phyloP scores from a whole-genome alignment of 108 stramenopile genomes.

The Pseudonitzschia pungens region DNA sequence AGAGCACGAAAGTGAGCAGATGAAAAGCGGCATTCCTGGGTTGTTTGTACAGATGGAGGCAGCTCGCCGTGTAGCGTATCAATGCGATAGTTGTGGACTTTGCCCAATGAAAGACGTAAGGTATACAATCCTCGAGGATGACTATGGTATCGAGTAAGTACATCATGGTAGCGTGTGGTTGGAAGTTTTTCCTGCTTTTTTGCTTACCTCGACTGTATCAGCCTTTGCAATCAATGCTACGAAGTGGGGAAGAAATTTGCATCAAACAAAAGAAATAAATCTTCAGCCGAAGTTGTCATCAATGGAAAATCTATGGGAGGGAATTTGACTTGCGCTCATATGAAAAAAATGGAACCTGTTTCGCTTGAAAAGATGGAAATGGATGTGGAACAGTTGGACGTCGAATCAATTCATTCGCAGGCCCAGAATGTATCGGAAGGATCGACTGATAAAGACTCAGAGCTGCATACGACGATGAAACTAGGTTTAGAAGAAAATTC shows the following conservation, averaged over 20 bases:
- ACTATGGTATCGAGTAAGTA: conserved; percentile 57
- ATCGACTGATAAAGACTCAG: conserved; percentile 25
- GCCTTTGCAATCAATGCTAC: conserved; percentile 66
- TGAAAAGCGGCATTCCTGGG: neutral
- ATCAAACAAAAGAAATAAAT: conserved; percentile 24
- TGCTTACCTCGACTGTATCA: conserved; percentile 15
- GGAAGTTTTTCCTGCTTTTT: neutral
- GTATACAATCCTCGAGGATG: conserved; percentile 58
- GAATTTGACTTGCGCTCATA: conserved; percentile 56
- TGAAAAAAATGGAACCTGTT: conserved; percentile 67
- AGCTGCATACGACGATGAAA: conserved; percentile 25
- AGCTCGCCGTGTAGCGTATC: conserved; percentile 40
- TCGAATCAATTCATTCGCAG: conserved; percentile 15
- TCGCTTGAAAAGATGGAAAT: conserved; percentile 41
- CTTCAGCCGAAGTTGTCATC: conserved; percentile 49
- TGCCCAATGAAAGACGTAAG: conserved; percentile 64
- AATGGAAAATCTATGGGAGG: conserved; percentile 42
- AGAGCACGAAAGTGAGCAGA: conserved; percentile 6
- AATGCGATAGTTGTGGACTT: conserved; percentile 70
- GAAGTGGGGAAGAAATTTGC: conserved; percentile 50
- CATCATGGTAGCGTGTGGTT: neutral
- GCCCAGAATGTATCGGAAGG: neutral
- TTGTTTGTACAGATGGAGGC: conserved; percentile 28
- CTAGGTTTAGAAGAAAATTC: conserved; percentile 26
- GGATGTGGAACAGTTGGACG: conserved; percentile 51